A percentile compares a stretch with the other conserved stretches of the same genome.
Evolutionary conservation across 345 rosid species (phyloP).

Genomic region (Firmiana major): DNA sequence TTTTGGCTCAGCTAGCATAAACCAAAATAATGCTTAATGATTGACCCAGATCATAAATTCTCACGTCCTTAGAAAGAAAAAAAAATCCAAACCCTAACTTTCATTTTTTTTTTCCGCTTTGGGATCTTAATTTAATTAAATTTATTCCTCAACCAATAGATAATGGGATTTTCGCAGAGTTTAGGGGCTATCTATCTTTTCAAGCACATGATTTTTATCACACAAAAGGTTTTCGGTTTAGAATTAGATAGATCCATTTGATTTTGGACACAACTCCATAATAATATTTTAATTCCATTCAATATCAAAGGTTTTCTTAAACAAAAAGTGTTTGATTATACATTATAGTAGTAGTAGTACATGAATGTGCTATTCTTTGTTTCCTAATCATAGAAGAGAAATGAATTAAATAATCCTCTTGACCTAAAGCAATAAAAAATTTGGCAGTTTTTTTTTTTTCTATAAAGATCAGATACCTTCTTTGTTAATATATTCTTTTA

Average conservation of each 20-base stretch:
- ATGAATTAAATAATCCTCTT: neutral
- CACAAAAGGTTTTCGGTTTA: neutral
- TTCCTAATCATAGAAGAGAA: neutral
- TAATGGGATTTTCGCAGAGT: neutral
- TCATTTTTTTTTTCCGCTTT: neutral
- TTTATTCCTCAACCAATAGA: neutral
- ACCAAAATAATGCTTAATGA: conserved; percentile 16
- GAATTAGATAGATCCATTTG: conserved; percentile 24
- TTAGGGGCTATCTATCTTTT: neutral
- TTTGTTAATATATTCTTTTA: neutral
- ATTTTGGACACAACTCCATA: conserved; percentile 18
- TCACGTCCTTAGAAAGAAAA: neutral
- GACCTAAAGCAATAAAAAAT: conserved; percentile 10
- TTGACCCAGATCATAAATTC: conserved; percentile 9
- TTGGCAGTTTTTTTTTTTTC: neutral
- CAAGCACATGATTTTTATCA: conserved; percentile 1
- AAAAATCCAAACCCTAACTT: neutral
- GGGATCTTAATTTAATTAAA: neutral
- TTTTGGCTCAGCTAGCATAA: neutral
- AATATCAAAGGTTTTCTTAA: neutral
- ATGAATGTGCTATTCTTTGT: neutral
- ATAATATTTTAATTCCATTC: neutral
- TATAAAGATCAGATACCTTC: too few relatives aligned
- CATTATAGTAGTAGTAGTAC: neutral
- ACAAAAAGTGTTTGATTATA: neutral